A percentile compares a stretch with the other conserved stretches of the same genome.
phyloP scores from a whole-genome alignment of 2,329 filamentous ascomycete species.

The Trichophyton rubrum region DNA sequence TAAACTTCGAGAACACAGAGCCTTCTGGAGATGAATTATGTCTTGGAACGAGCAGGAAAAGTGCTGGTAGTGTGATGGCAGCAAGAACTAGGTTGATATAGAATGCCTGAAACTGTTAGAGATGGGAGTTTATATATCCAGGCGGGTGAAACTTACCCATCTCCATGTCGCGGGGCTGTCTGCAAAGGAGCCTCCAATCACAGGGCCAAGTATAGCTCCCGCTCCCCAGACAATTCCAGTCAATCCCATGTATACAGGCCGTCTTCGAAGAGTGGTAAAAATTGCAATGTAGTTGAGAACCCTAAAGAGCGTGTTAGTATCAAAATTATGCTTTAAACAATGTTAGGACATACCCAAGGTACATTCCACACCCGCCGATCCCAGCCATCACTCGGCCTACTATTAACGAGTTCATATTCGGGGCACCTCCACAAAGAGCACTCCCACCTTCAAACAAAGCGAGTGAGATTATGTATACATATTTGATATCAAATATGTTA shows the following conservation, averaged over 20 bases:
- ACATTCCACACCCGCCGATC: slow-evolving; percentile 23
- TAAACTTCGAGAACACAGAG: slow-evolving; percentile 14
- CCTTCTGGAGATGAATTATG: not conserved
- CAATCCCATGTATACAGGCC: slow-evolving; percentile 23
- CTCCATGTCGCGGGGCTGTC: slow-evolving; percentile 22
- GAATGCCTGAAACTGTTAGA: slow-evolving; percentile 17
- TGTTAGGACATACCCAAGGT: slow-evolving; percentile 15
- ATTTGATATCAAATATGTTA: slow-evolving; percentile 36
- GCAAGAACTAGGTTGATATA: slow-evolving; percentile 44
- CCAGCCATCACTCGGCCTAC: slow-evolving; percentile 28
- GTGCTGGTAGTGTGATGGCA: not conserved
- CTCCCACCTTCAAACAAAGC: slow-evolving; percentile 22
- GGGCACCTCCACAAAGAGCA: slow-evolving; percentile 35
- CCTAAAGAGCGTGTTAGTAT: not conserved
- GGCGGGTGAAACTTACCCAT: slow-evolving; percentile 18
- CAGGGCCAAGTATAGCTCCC: slow-evolving; percentile 27
- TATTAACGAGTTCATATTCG: slow-evolving; percentile 37
- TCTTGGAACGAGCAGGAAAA: slow-evolving; percentile 3
- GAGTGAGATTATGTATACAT: slow-evolving; percentile 23
- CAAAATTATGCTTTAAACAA: too few species aligned
- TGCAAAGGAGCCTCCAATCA: slow-evolving; percentile 28
- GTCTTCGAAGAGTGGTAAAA: slow-evolving; percentile 16
- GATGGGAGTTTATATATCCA: not conserved
- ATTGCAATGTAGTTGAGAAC: slow-evolving; percentile 19
- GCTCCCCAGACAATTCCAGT: slow-evolving; percentile 26